Base-by-base conservation (phyloP, 2,329 filamentous ascomycete species). In the Cercospora janseana region DNA sequence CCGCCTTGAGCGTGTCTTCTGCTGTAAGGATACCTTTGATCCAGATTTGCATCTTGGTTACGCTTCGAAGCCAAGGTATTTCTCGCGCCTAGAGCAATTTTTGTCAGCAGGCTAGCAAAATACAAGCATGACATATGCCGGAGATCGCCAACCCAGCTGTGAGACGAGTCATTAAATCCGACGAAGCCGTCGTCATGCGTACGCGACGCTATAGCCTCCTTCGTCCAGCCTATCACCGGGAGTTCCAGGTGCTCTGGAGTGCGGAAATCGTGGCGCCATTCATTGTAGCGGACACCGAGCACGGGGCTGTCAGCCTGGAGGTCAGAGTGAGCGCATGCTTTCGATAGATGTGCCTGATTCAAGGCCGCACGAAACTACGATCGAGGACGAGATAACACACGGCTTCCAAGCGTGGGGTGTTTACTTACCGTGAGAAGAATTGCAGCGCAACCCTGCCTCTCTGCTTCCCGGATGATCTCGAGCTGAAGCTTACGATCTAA, bases 281-380 rank as follows among this genome's bases (percentile, higher is more conserved):
- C 78, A 35, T 79, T 77, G 24, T 79, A 67, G 0, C 79, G 69
- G 16, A 74, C 71, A 0, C 79, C 79, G 0, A 81, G 67, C 1
- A 79, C 71, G 0, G 79, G 79, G 0, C 72, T 72, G 55, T 82
- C 79, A n/a, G n/a, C n/a, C n/a, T n/a, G n/a, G n/a, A n/a, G n/a
- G n/a, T n/a, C n/a, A n/a, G n/a, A n/a, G n/a, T n/a, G n/a, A n/a
- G n/a, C n/a, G n/a, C n/a, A n/a, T n/a, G n/a, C n/a, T n/a, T n/a
- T n/a, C n/a, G n/a, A n/a, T n/a, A n/a, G n/a, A n/a, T n/a, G n/a
- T n/a, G n/a, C n/a, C n/a, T n/a, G n/a, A n/a, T n/a, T n/a, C n/a
- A n/a, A n/a, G n/a, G n/a, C n/a, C n/a, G n/a, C n/a, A n/a, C n/a
- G n/a, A n/a, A n/a, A n/a, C n/a, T n/a, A n/a, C n/a, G n/a, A n/a